These are phyloP conservation scores for Ajuga chamaepitys DNA, from an alignment of 257 asterid genomes.

Conservation along the genomic window DNA sequence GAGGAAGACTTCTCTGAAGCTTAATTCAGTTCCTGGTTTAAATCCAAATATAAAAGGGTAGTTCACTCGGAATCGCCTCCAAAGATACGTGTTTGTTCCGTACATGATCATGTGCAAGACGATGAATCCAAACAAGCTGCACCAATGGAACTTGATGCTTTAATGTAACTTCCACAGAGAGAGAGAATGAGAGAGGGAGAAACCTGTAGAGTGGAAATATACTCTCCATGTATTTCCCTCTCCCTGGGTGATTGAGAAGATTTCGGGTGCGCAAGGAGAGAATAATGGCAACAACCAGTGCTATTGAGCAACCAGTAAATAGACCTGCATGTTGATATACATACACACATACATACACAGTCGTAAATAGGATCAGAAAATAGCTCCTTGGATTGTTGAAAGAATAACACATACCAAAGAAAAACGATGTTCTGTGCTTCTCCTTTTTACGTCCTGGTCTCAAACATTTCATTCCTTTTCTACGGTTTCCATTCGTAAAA, in stretches of 20 bases:
- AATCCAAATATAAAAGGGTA: conserved; percentile 72
- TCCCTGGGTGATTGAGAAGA: conserved; percentile 39
- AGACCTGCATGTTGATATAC: conserved; percentile 39
- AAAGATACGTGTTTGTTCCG: conserved; percentile 46
- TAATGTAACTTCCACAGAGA: not conserved
- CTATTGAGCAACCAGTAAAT: conserved; percentile 66
- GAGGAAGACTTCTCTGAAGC: conserved; percentile 67
- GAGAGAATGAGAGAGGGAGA: not conserved
- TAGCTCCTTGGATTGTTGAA: not conserved
- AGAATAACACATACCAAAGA: conserved; percentile 39
- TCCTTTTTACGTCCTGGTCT: conserved; percentile 56
- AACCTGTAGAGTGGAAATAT: conserved; percentile 87
- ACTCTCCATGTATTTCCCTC: conserved; percentile 48
- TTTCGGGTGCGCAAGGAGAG: conserved; percentile 37
- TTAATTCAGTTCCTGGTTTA: conserved; percentile 64
- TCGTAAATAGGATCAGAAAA: not conserved
- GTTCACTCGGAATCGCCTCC: conserved; percentile 70
- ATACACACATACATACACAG: no score
- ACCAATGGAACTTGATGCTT: not conserved
- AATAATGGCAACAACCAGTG: conserved; percentile 42
- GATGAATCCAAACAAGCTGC: conserved; percentile 59
- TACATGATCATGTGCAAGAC: conserved; percentile 76
- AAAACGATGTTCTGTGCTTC: conserved; percentile 63
- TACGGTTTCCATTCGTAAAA: conserved; percentile 68
- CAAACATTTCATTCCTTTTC: conserved; percentile 59